phyloP scores from a whole-genome alignment of 768 basidiomycete genomes.

The Mycena galopus region DNA sequence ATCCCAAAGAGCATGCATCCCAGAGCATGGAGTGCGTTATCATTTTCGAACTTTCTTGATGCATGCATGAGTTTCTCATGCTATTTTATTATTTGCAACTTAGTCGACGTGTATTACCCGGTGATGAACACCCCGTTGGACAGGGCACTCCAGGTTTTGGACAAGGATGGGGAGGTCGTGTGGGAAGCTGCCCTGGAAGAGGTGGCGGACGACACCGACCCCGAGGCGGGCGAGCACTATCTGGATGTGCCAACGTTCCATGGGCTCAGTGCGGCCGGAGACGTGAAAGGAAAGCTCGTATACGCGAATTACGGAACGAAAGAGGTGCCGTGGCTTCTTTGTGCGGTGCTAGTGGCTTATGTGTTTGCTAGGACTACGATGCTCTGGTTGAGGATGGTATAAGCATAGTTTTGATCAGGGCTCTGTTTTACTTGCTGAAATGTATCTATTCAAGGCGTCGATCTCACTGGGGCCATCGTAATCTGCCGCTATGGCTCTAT shows the following conservation, averaged over 20 bases:
- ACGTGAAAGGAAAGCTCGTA: constrained; percentile 69
- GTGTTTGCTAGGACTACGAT: constrained; percentile 65
- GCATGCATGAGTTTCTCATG: constrained; percentile 5
- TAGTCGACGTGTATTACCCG: constrained; percentile 77
- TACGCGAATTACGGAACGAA: constrained; percentile 73
- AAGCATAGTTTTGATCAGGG: constrained; percentile 19
- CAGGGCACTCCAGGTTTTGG: constrained; percentile 66
- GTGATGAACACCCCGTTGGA: constrained; percentile 77
- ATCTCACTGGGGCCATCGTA: constrained; percentile 70
- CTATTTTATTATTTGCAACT: not conserved
- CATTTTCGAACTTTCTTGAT: not conserved
- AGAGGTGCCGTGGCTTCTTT: constrained; percentile 32
- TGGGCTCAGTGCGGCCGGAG: constrained; percentile 75
- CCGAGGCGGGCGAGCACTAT: constrained; percentile 69
- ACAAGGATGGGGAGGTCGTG: constrained; percentile 59
- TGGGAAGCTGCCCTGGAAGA: constrained; percentile 79
- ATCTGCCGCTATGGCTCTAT: constrained; percentile 70
- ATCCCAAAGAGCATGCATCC: constrained; percentile 57
- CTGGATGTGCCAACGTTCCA: constrained; percentile 76
- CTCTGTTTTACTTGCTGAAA: not conserved
- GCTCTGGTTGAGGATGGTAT: constrained; percentile 66
- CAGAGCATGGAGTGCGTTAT: constrained; percentile 63
- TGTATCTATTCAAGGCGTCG: constrained; percentile 58
- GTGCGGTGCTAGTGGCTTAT: not conserved
- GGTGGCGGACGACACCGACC: constrained; percentile 73